Conservation (phyloP, 805 yeast species). For the Candida cerambycidarum region DNA sequence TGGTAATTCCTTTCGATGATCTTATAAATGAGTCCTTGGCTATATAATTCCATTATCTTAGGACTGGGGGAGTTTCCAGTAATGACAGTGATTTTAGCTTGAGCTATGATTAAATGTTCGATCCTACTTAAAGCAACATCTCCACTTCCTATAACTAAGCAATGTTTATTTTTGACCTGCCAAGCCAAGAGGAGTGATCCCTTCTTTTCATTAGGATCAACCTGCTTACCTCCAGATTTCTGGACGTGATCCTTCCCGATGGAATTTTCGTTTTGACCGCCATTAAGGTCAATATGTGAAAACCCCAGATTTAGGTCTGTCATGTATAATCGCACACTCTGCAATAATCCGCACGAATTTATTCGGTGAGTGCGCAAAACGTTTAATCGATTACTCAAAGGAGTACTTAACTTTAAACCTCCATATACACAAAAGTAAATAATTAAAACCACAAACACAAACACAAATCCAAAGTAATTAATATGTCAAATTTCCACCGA, state of each 20-base stretch:
- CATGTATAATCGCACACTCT: no score
- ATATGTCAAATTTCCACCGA: conserved; percentile 14
- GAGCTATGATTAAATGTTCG: conserved; percentile 63
- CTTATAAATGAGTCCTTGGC: conserved; percentile 41
- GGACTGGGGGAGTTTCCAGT: conserved; percentile 36
- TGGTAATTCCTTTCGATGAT: conserved; percentile 47
- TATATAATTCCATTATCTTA: conserved; percentile 26
- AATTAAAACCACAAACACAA: neutral
- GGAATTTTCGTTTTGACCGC: no score
- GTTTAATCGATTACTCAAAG: no score
- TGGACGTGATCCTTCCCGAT: no score
- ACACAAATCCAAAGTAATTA: neutral
- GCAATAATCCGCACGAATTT: no score
- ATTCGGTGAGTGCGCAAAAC: no score
- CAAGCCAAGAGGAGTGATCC: conserved; percentile 70
- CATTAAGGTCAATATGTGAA: no score
- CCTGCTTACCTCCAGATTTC: no score
- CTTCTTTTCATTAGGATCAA: conserved; percentile 24
- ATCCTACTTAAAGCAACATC: conserved; percentile 75
- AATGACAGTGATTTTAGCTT: conserved; percentile 68
- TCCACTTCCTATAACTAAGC: conserved; percentile 75
- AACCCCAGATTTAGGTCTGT: no score
- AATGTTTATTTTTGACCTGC: conserved; percentile 67
- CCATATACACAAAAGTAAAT: neutral
- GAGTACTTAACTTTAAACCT: neutral